These are phyloP conservation scores for Taphrina communis DNA, from an alignment of 1,139 yeast species.

Conservation along the genomic window DNA sequence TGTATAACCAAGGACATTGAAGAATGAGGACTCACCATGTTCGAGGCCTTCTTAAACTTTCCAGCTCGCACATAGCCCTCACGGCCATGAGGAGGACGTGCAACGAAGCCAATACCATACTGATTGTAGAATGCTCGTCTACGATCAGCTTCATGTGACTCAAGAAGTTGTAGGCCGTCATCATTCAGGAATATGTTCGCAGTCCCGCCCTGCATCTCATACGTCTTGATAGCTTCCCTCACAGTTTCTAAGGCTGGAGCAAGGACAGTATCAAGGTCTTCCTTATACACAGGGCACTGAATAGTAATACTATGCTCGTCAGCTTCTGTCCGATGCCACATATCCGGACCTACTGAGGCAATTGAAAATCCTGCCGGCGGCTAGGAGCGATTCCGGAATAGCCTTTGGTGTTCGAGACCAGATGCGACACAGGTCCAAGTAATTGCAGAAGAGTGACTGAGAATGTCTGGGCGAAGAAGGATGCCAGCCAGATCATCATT, in stretches of 20 bases:
- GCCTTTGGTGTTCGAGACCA: constrained; percentile 41
- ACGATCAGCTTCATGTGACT: constrained; percentile 1
- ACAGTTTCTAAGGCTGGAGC: constrained; percentile 42
- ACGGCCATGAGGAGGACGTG: constrained; percentile 44
- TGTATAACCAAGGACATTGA: not conserved
- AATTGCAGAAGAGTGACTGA: constrained; percentile 36
- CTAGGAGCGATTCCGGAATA: constrained; percentile 43
- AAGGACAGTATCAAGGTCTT: constrained; percentile 42
- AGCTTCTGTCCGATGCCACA: not conserved
- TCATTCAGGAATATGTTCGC: constrained; percentile 43
- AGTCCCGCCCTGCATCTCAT: constrained; percentile 44
- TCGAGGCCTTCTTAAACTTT: constrained; percentile 45
- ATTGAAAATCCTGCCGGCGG: not conserved
- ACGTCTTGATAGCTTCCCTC: constrained; percentile 41
- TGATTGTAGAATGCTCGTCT: constrained; percentile 43
- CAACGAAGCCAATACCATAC: constrained; percentile 43
- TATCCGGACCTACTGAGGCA: constrained; percentile 39
- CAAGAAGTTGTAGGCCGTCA: constrained; percentile 43
- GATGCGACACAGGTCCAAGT: constrained; percentile 44
- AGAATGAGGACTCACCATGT: constrained; percentile 43
- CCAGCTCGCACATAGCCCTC: constrained; percentile 44
- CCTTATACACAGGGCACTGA: constrained; percentile 43
- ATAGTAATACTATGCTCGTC: constrained; percentile 28
- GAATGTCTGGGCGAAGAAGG: constrained; percentile 43
- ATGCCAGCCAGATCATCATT: constrained; percentile 42